phyloP scores from a whole-genome alignment of 306 rosid species.

The Begonia fuchsioides region DNA sequence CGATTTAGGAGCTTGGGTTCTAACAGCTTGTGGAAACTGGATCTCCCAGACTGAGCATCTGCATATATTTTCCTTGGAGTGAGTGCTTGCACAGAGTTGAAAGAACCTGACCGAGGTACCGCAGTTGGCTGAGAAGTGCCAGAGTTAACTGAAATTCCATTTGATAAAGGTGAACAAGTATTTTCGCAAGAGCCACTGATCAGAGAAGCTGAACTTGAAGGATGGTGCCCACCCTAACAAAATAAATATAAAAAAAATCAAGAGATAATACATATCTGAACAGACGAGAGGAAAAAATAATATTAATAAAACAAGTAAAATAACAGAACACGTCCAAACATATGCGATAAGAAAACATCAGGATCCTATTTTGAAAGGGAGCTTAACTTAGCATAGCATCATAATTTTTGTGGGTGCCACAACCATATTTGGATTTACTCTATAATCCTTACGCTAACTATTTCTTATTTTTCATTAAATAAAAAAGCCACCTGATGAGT shows the following conservation, averaged over 20 bases:
- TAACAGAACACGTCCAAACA: not conserved
- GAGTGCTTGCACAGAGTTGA: constrained; percentile 35
- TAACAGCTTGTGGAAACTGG: constrained; percentile 81
- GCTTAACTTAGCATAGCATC: no score
- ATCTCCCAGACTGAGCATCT: constrained; percentile 56
- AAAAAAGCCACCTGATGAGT: constrained; percentile 41
- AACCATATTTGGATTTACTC: no score
- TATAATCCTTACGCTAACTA: no score
- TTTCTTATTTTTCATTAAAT: no score
- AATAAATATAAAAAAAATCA: constrained; percentile 6
- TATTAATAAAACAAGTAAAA: not conserved
- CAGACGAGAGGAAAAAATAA: constrained; percentile 3
- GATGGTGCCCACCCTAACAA: constrained; percentile 25
- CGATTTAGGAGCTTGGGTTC: constrained; percentile 62
- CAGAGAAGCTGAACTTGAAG: constrained; percentile 22
- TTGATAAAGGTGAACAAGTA: constrained; percentile 9
- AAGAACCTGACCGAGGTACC: constrained; percentile 21
- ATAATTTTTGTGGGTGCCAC: no score
- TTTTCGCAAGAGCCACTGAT: constrained; percentile 13
- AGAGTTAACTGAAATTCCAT: constrained; percentile 24
- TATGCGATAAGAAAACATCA: constrained; percentile 5
- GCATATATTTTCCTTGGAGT: constrained; percentile 46
- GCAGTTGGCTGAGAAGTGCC: constrained; percentile 20
- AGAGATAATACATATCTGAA: not conserved
- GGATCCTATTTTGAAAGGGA: not conserved